Evolutionary conservation across 192 early-diverging fungal genomes (phyloP).

Genomic region (Podila minutissima): DNA sequence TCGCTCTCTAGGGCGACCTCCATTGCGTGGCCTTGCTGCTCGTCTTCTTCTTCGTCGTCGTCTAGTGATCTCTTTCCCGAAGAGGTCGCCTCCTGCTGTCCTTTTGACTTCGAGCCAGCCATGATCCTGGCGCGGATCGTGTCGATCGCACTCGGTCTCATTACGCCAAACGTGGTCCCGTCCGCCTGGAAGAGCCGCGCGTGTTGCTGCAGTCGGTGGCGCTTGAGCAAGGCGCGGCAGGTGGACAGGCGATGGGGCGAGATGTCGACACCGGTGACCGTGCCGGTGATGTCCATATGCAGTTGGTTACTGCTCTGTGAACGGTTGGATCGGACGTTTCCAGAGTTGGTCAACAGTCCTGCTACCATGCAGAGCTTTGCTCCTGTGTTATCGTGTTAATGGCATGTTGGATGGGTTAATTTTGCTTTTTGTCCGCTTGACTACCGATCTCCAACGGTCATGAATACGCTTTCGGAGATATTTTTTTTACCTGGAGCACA

Average conservation of each 20-base stretch:
- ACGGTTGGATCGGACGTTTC: conserved; percentile 32
- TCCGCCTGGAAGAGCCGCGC: conserved; percentile 82
- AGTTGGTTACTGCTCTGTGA: conserved; percentile 17
- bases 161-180: conserved; percentile 80
- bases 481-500: conserved; percentile 72
- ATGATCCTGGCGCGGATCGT: conserved; percentile 31
- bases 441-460: neutral
- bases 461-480: neutral
- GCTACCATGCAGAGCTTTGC: conserved; percentile 87
- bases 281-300: conserved; percentile 68
- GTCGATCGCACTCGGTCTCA: conserved; percentile 70
- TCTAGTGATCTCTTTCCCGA: conserved; percentile 4
- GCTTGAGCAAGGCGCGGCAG: conserved; percentile 79
- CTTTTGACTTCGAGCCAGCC: conserved; percentile 2
- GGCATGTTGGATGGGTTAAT: no score
- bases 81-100: neutral
- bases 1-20: neutral
- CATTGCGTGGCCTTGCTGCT: neutral
- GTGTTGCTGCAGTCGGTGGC: conserved; percentile 64
- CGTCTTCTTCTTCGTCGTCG: conserved; percentile 14
- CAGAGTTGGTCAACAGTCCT: conserved; percentile 70
- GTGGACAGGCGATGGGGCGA: conserved; percentile 75
- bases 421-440: neutral
- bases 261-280: conserved; percentile 94
- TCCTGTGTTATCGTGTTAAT: conserved; percentile 43